Base-by-base conservation (phyloP, 2,329 filamentous ascomycete species). In the Aphanocladium album region DNA sequence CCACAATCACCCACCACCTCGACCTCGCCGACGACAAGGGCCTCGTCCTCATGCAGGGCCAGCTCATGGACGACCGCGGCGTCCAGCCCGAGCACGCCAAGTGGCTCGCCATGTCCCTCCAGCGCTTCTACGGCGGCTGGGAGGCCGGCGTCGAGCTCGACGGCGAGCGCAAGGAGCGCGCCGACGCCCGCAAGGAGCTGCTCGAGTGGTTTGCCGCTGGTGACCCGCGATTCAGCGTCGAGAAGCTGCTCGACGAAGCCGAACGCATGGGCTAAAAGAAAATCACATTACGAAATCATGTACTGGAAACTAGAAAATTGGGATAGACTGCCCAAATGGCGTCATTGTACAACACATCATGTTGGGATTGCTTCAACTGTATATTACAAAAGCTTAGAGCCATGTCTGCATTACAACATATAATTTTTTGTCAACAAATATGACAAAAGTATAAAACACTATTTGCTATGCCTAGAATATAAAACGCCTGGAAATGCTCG, bases 91-190 rank as follows among this genome's bases (percentile, higher is more conserved):
- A 92, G 57, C 89, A 96, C 71, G 93, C 89, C n/a, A 88, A 87
- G 74, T 97, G 90, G 88, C 76, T 99, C 67, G 80, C 96, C 54
- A 90, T 97, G 85, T 95, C 91, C 67, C 77, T 99, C 77, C 95
- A 99, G 79, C 87, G 91, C 70, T 99, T 99, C 74, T 99, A 99
- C 71, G 85, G 88, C 19, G 84, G 85, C 64, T 79, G 85, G 80
- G 82, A 81, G 61, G 78, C 71, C 57, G 76, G 71, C n/a, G 73
- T 73, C 7, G 67, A 64, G 25, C 56, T 72, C 5, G 69, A 68
- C 4, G 71, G 73, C 7, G 72, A 73, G 62, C 79, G 79, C 57
- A 76, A 80, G 64, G 83, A 85, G 71, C 86, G 86, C 66, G 79
- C 76, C 1, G 80, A 81, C 63, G 83, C 84, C 65, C 87, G 89